phyloP scores from a whole-genome alignment of 2,329 filamentous ascomycete species.

The Neofusicoccum umdonicola region DNA sequence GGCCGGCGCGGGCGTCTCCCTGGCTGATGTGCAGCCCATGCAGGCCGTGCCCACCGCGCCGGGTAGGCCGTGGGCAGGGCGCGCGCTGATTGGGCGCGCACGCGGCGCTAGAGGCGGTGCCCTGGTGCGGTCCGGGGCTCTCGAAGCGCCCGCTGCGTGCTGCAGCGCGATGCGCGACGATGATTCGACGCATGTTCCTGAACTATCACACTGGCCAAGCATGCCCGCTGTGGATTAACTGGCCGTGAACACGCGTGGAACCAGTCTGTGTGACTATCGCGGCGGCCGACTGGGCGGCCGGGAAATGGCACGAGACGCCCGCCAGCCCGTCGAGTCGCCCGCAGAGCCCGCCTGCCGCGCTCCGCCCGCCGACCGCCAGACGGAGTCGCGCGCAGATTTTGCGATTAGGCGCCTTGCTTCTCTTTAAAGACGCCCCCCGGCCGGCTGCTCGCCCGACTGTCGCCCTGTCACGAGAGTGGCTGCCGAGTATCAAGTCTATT shows the following conservation, averaged over 20 bases:
- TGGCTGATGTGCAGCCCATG: too few species aligned
- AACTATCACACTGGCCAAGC: too few species aligned
- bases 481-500: slow-evolving; percentile 1
- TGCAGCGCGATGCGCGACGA: too few species aligned
- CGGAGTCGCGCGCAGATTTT: slow-evolving; percentile 4
- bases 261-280: neutral
- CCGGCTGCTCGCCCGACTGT: neutral
- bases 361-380: neutral
- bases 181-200: too few species aligned
- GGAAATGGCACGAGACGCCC: slow-evolving; percentile 8
- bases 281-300: slow-evolving; percentile 10
- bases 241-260: neutral
- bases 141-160: too few species aligned
- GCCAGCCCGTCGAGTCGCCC: neutral
- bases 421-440: slow-evolving; percentile 13
- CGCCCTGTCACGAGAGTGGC: slow-evolving; percentile 17
- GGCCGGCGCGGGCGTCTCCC: neutral
- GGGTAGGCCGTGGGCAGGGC: too few species aligned
- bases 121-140: too few species aligned
- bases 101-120: too few species aligned
- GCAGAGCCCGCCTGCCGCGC: neutral
- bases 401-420: slow-evolving; percentile 16
- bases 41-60: too few species aligned
- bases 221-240: neutral
- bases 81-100: too few species aligned